These are phyloP conservation scores for Globisporangium cylindrosporum DNA, from an alignment of 352 stramenopile species.

Conservation along the genomic window DNA sequence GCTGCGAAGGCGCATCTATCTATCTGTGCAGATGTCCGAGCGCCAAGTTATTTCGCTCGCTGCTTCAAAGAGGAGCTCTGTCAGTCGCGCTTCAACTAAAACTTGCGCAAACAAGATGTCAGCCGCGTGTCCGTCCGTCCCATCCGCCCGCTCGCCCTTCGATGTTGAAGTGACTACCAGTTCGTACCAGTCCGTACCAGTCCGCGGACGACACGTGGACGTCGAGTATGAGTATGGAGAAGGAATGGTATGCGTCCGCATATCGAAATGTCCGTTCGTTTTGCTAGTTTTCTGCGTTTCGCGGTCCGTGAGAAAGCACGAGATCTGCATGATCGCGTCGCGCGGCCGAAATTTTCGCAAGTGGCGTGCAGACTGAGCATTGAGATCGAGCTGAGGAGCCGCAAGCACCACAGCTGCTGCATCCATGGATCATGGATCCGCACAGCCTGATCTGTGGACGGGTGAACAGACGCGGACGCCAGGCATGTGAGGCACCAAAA, in stretches of 20 bases:
- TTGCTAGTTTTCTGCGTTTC: too few relatives aligned
- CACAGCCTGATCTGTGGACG: not conserved
- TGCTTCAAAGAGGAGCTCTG: not conserved
- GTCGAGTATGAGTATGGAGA: not conserved
- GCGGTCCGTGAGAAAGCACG: not conserved
- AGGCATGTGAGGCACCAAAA: not conserved
- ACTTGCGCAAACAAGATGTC: not conserved
- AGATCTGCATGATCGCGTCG: not conserved
- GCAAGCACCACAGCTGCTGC: not conserved
- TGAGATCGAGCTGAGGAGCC: not conserved
- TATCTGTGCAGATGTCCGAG: not conserved
- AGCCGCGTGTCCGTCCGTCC: not conserved
- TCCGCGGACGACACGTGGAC: not conserved
- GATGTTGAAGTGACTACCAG: not conserved
- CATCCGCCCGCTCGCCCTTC: not conserved
- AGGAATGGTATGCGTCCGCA: not conserved
- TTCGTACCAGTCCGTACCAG: not conserved
- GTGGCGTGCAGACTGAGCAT: not conserved
- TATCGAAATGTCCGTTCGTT: too few relatives aligned
- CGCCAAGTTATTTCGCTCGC: not conserved
- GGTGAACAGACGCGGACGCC: not conserved
- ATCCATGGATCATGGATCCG: not conserved
- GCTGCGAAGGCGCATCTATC: not conserved
- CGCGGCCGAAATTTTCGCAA: not conserved
- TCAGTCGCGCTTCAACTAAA: not conserved